Evolutionary conservation across 352 stramenopile genomes (phyloP), one percentile per base, ranked within the genome.

Genomic region (Globisporangium camurandrum): DNA sequence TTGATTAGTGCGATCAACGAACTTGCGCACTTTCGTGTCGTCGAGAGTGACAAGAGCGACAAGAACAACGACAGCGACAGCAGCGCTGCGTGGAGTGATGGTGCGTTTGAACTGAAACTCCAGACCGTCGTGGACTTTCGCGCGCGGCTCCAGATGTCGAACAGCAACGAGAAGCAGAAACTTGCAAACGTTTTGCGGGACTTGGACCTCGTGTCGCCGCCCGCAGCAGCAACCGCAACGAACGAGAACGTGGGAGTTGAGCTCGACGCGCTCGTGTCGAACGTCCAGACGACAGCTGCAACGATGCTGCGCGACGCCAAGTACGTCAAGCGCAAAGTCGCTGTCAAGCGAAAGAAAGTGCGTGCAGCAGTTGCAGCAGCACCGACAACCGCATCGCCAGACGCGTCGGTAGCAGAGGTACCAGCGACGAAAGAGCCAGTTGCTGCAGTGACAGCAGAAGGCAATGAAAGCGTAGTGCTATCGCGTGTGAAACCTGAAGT

Each of bases 71-170:
- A 34, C 1, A 61, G 71, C 3, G 51, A 26, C 6, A 9, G 20
- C 22, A 26, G 55, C 0, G 54, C 48, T 26, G 48, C 48, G 42
- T 36, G 59, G 14, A 42, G 51, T 5, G 55, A 77, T 26, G 67
- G 67, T 27, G 51, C 59, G 7, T 85, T 90, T 19, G 70, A 85
- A 50, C 65, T 48, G 5, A 75, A 79, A 27, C 50, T 90, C 44
- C 75, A 88, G 61, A 60, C 69, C 14, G 75, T 88, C 38, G 74
- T 90, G 10, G 79, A 90, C 53, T 83, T 80, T 17, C 74, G 79
- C 38, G 69, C 76, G 16, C 75, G 79, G 17, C 66, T 90, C 5
- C 71, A 87, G 51, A 86, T 90, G 69, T 79, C 76, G 11, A 74
- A 64, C 16, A 67, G 51, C 23, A 81, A 86, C 16, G 79, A 90